Conservation (phyloP, 768 basidiomycete species). For the Pilatotrama ljubarskyi region DNA sequence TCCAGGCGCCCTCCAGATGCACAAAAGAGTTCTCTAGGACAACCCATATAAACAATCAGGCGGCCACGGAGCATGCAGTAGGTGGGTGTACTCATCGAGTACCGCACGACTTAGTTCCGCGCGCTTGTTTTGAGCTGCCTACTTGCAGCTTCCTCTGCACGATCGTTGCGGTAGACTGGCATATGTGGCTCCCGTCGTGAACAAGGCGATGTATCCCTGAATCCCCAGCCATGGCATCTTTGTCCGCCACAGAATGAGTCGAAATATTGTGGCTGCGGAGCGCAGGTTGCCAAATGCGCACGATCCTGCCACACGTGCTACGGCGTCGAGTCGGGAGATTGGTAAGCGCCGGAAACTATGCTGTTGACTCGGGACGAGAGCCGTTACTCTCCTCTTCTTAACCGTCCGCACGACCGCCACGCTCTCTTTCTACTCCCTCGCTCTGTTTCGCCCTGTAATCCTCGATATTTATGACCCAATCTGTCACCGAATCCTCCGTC, state of each 20-base stretch:
- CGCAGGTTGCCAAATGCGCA: background rate
- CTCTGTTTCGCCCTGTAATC: conserved; percentile 1
- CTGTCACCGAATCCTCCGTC: conserved; percentile 37
- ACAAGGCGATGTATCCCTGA: background rate
- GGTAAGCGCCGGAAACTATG: conserved; percentile 16
- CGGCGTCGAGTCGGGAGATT: background rate
- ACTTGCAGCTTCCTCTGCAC: background rate
- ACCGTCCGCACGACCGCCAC: conserved; percentile 14
- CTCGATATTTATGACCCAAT: conserved; percentile 30
- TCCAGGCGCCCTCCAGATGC: too few species aligned
- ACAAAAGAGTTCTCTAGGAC: background rate
- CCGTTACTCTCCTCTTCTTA: conserved; percentile 3
- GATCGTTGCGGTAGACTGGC: background rate
- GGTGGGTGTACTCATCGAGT: background rate
- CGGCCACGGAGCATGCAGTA: background rate
- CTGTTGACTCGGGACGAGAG: conserved; percentile 11
- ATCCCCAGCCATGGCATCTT: background rate
- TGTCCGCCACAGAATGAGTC: background rate
- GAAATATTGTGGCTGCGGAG: background rate
- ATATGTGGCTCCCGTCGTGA: background rate
- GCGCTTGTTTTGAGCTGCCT: background rate
- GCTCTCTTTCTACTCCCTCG: conserved; percentile 10
- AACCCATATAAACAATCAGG: background rate
- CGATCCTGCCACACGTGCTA: conserved; percentile 12
- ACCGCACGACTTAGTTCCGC: background rate